Base-by-base conservation (phyloP, 164 flowering plant genomes). In the Houttuynia cordata region DNA sequence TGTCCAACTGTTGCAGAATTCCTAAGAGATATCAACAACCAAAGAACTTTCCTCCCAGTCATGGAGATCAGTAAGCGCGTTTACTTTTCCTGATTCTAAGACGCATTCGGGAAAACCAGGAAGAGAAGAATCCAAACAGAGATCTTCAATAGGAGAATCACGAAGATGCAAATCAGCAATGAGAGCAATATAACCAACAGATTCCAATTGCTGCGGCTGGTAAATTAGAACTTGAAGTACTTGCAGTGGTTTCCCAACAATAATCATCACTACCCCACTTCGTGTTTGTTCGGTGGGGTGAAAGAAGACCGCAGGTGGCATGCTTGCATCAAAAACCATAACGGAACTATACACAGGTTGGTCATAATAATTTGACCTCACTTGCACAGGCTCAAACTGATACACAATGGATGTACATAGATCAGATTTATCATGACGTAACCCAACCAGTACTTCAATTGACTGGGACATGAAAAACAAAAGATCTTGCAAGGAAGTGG, bases 401-500 rank as follows among this genome's bases (percentile, higher is more conserved):
- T 94, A 74, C 8, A 86, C 56, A 20, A 34, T n/a, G 9, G 40
- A 23, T 19, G 41, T 86, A 62, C 20, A 68, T 53, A 81, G 91
- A 60, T 85, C 96, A 30, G 73, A 68, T 71, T 78, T 88, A 63
- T 81, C 91, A 65, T 78, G 83, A 62, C 78, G 93, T 60, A 81
- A 67, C 8, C 86, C 87, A 18, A 94, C 81, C 23, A 94, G 75
- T 24, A 78, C 77, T 73, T 94, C 97, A 73, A 88, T 77, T 52
- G 88, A 86, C 71, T 91, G 91, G 37, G 99, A 78, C 97, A 94
- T 94, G 72, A 94, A 94, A 65, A 87, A 75, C 58, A 85, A 88
- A 73, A 91, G 78, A 74, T 94, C 99, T 71, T 85, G 87, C 58
- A 91, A 70, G 60, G 96, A 90, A 53, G 83, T 78, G 68, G 87